A percentile compares a stretch with the other conserved stretches of the same genome.
Evolutionary conservation across 805 yeast species (phyloP).

Genomic region (Saturnispora sekii): DNA sequence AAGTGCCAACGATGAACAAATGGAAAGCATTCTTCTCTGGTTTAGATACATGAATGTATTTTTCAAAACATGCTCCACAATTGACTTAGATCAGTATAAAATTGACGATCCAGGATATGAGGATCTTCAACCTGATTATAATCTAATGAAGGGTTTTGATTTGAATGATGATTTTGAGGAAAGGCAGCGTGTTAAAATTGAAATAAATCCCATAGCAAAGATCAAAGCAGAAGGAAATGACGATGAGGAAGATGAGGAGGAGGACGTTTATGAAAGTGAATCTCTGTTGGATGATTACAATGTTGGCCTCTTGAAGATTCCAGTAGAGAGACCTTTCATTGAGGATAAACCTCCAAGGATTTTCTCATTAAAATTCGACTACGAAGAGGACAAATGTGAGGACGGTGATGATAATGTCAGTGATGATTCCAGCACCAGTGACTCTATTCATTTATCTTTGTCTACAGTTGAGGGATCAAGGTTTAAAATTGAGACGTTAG

Average conservation of each 20-base stretch:
- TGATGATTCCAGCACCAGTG: neutral
- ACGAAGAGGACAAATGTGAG: constrained; percentile 10
- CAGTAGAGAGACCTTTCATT: constrained; percentile 18
- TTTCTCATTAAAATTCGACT: constrained; percentile 22
- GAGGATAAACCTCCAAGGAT: constrained; percentile 28
- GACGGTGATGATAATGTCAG: constrained; percentile 8
- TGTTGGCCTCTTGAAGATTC: constrained; percentile 15
- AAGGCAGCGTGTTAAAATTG: constrained; percentile 19
- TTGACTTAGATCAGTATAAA: constrained; percentile 37
- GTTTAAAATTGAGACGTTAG: neutral
- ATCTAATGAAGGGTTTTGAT: constrained; percentile 19
- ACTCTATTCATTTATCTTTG: too few species aligned
- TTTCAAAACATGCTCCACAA: constrained; percentile 39
- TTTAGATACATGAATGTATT: constrained; percentile 28
- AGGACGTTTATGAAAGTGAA: neutral
- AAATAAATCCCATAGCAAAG: constrained; percentile 15
- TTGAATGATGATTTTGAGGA: constrained; percentile 20
- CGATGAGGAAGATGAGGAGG: constrained; percentile 1
- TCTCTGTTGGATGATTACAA: neutral
- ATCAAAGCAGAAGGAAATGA: neutral
- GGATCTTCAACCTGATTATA: constrained; percentile 28
- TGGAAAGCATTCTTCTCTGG: constrained; percentile 22
- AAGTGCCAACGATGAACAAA: constrained; percentile 13
- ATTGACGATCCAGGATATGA: constrained; percentile 35
- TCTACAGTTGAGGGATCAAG: neutral